Conservation (phyloP, 495 filamentous ascomycete species). For the Mytilinidion resinicola region DNA sequence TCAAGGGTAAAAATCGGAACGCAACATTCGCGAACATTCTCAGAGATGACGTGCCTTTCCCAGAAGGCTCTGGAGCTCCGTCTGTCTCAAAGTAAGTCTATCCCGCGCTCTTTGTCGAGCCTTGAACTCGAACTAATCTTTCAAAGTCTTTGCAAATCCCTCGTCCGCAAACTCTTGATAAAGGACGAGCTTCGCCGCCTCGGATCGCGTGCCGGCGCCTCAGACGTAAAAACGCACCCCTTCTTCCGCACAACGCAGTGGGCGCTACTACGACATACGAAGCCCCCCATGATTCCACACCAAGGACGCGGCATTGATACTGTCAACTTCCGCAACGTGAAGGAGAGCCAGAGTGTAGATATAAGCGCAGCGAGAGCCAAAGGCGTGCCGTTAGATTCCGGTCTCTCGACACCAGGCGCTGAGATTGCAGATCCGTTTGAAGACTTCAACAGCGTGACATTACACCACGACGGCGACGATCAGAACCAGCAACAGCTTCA, state of each 20-base stretch:
- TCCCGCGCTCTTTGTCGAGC: background rate
- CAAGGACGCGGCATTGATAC: conserved; percentile 90
- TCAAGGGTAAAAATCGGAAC: conserved; percentile 99
- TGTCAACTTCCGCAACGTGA: conserved; percentile 94
- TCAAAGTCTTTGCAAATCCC: conserved; percentile 80
- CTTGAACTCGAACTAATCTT: conserved; percentile 17
- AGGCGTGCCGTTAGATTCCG: conserved; percentile 80
- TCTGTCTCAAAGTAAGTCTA: conserved; percentile 79
- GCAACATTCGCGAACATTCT: conserved; percentile 97
- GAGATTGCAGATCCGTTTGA: conserved; percentile 92
- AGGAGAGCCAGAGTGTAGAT: conserved; percentile 93
- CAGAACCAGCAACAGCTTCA: conserved; percentile 11
- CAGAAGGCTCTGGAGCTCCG: conserved; percentile 75
- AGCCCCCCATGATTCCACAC: conserved; percentile 95
- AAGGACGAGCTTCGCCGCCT: conserved; percentile 96
- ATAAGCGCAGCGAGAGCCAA: conserved; percentile 59
- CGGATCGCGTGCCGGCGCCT: conserved; percentile 89
- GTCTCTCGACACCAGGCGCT: conserved; percentile 74
- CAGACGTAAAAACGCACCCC: conserved; percentile 91
- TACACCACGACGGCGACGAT: conserved; percentile 94
- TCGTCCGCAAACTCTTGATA: conserved; percentile 94
- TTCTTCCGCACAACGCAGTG: conserved; percentile 96
- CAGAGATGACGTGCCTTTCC: conserved; percentile 89
- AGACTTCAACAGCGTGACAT: conserved; percentile 96
- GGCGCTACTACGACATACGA: conserved; percentile 95